Evolutionary conservation across 805 yeast genomes (phyloP), one percentile per base, ranked within the genome.

Genomic region (Crinitomyces ghanaensis): DNA sequence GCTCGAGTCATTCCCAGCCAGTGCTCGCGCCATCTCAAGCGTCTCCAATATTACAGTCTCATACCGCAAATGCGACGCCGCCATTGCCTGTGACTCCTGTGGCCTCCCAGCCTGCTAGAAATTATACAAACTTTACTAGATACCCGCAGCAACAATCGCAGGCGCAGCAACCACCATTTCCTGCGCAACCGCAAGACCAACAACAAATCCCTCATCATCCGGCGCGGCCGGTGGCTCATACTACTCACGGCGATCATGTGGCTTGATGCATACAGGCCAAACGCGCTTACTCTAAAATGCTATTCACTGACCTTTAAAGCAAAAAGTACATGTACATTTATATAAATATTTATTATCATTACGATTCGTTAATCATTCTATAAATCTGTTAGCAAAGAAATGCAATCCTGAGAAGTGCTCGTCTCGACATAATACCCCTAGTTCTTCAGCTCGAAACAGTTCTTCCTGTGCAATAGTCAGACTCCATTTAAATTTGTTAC

Each of bases 391-490:
- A 28, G 61, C 50, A 46, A 69, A 80, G 52, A 73, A 82, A 32
- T 68, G 66, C 3, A 73, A 65, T 0, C 91, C 93, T 31, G 73
- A 66, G 1, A 77, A 60, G 42, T 74, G 74, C 44, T 74, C 74
- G 55, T 82, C 94, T 4, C 80, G 62, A 13, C 78, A 71, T 2
- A 82, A 48, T 2, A 57, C 51, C 3, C 83, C 85, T 2, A 55
- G 49, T 2, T 60, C 63, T n/a, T 80, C 66, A 13, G 78, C 73
- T 35, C 63, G 57, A 35, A 70, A 69, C 7, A 81, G 53, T 37
- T 80, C 78, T 48, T 80, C 88, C 7, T 57, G 59, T 6, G 84
- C 66, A 9, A 81, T 71, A 17, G 70, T 68, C 24, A 75, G 57
- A 13, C 84, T 72, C 82, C 86, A 79, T 33, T 68, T 66, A 40